Conservation (phyloP, 73 alveolate genomes). For the Tetrahymena thermophila region DNA sequence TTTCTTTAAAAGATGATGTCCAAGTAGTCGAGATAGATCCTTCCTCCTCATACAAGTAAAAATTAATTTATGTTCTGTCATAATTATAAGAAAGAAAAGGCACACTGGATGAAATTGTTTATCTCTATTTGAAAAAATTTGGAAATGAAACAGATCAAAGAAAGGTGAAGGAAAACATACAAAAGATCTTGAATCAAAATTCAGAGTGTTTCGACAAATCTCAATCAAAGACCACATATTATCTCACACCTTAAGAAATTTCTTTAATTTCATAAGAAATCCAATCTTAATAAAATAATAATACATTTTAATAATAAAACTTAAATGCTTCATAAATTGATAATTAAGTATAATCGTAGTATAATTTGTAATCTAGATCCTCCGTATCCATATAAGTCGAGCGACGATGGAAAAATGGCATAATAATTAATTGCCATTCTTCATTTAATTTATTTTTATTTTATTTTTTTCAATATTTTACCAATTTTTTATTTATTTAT, state of each 20-base stretch:
- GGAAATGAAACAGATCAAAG: neutral
- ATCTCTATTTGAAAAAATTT: neutral
- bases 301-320: neutral
- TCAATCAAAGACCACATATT: neutral
- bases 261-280: neutral
- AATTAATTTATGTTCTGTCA: neutral
- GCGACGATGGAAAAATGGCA: neutral
- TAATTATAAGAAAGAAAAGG: neutral
- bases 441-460: neutral
- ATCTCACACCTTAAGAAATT: neutral
- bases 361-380: neutral
- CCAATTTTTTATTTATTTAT: neutral
- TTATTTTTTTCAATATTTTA: neutral
- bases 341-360: neutral
- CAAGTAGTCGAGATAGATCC: neutral
- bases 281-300: neutral
- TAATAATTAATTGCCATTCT: neutral
- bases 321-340: neutral
- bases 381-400: neutral
- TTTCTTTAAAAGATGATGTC: neutral
- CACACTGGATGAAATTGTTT: neutral
- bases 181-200: neutral
- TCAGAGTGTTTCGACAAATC: slow-evolving; percentile 1
- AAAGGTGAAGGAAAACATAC: neutral
- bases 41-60: neutral